Base-by-base conservation (phyloP, 2,329 filamentous ascomycete genomes). In the Corynespora cassiicola region DNA sequence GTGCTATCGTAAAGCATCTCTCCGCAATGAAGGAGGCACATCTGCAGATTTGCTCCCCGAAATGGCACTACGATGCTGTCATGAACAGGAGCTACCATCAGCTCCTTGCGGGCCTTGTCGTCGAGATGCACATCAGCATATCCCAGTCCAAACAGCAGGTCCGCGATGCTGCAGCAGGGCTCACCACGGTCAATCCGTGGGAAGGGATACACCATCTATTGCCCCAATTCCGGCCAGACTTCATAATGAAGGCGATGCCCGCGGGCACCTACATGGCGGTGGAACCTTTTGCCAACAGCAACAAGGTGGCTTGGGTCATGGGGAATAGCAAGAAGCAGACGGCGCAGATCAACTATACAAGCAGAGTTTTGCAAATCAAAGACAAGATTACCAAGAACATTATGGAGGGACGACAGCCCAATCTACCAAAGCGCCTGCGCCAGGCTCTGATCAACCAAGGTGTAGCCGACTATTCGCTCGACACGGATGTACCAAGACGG, bases 201-300 rank as follows among this genome's bases (percentile, higher is more conserved):
- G 47, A 39, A 8, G 63, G 56, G 52, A 33, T 56, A 26, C 53
- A 58, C 19, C 14, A 41, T 7, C 50, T 56, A 27, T 65, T 58
- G 19, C 59, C 63, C 2, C 61, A 65, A 25, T 18, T 65, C 18
- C 51, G 58, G 15, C 60, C 61, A 2, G 61, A 66, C 34, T 56
- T 64, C 17, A 60, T 66, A 7, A 18, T 57, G 19, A 60, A 56
- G 30, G 41, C 35, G 14, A 65, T 66, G 63, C 63, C 61, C 1
- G 21, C 48, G 23, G 50, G 47, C 8, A 51, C 60, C 0, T 14
- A 11, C 2, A 59, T 40, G 14, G 5, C 50, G 6, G 32, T 66
- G 26, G 8, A 53, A 0, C 63, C 61, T 2, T 47, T 61, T 3
- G 45, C 34, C 10, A 50, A 65, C 16, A 58, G 59, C 1, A 36